Evolutionary conservation across 2,329 filamentous ascomycete genomes (phyloP).

Genomic region (Didymella lethalis): DNA sequence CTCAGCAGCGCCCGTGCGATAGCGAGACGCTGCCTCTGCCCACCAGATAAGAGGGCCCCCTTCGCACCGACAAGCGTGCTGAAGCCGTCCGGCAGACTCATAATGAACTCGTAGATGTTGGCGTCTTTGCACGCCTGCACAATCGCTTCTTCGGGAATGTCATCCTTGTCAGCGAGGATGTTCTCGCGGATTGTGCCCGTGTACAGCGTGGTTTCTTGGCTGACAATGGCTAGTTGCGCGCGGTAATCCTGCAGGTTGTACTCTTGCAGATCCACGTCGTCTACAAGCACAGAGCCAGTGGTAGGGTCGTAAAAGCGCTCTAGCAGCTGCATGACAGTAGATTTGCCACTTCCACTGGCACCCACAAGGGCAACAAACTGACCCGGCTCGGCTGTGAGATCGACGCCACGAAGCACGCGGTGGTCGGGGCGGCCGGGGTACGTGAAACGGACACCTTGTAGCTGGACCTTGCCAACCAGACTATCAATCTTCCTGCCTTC

Average conservation of each 20-base stretch:
- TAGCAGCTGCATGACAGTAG: constrained; percentile 87
- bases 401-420: constrained; percentile 86
- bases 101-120: constrained; percentile 51
- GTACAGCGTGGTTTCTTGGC: constrained; percentile 93
- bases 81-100: constrained; percentile 70
- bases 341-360: constrained; percentile 94
- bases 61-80: constrained; percentile 86
- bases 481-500: constrained; percentile 61
- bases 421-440: constrained; percentile 92
- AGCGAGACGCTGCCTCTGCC: constrained; percentile 93
- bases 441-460: constrained; percentile 90
- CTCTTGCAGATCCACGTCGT: constrained; percentile 80
- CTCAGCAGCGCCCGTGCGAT: constrained; percentile 93
- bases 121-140: constrained; percentile 79
- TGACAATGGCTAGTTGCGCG: constrained; percentile 85
- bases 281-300: constrained; percentile 79
- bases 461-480: constrained; percentile 75
- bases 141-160: constrained; percentile 75
- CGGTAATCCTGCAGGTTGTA: constrained; percentile 86
- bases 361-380: constrained; percentile 91
- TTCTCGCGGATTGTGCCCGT: constrained; percentile 93
- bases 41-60: constrained; percentile 70
- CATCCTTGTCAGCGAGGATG: constrained; percentile 69
- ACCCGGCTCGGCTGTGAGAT: constrained; percentile 75
- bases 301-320: constrained; percentile 96